Percentiles rank a stretch among this genome's conserved stretches.
These are phyloP conservation scores for Triticum turgidum DNA, from an alignment of 176 grass and related monocot genomes.

Conservation along the genomic window DNA sequence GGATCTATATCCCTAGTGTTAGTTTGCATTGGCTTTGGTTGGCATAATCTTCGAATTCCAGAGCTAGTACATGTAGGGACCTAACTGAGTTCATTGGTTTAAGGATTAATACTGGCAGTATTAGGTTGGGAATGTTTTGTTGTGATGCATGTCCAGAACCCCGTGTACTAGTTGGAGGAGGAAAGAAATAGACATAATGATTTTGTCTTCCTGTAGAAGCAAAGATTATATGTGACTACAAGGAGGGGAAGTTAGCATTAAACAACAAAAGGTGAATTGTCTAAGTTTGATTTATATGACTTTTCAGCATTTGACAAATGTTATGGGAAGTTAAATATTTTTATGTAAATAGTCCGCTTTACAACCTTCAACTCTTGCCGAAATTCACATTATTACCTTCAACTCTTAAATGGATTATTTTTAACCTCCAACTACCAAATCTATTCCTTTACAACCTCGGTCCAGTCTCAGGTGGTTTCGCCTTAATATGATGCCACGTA, in stretches of 20 bases:
- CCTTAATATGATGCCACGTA: neutral
- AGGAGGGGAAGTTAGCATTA: constrained; percentile 1
- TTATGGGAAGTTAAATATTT: neutral
- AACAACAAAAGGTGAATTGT: neutral
- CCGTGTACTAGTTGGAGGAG: constrained; percentile 16
- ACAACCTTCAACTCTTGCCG: neutral
- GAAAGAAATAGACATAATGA: neutral
- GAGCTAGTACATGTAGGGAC: neutral
- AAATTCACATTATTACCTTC: neutral
- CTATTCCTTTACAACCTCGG: neutral
- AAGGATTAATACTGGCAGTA: neutral
- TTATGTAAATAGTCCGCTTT: neutral
- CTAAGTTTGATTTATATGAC: neutral
- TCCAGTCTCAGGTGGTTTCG: neutral
- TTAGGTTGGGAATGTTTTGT: constrained; percentile 19
- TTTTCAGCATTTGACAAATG: constrained; percentile 3
- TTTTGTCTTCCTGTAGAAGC: constrained; percentile 12
- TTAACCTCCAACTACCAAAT: too few species aligned
- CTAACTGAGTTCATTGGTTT: neutral
- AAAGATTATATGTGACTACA: constrained; percentile 1
- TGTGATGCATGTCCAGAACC: neutral
- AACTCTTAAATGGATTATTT: neutral
- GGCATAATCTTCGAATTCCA: constrained; percentile 9
- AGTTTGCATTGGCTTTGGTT: neutral
- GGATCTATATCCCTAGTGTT: constrained; percentile 11